Evolutionary conservation across 2,329 filamentous ascomycete genomes (phyloP).

Genomic region (Fusarium subtropicale): DNA sequence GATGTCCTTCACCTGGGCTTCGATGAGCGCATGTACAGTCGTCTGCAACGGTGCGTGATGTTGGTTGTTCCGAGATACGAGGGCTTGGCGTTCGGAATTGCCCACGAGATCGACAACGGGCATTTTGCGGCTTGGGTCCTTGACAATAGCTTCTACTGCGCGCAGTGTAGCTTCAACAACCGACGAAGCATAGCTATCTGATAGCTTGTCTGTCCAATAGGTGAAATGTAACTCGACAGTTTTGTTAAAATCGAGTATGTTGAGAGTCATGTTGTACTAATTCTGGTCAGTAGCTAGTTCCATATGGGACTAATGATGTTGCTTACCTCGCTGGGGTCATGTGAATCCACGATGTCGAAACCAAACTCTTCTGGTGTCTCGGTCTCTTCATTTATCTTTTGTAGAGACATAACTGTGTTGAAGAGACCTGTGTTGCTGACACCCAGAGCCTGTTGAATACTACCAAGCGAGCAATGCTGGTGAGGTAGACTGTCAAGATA

Average conservation of each 20-base stretch:
- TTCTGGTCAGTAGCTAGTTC: no score
- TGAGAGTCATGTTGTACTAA: neutral
- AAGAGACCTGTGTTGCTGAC: neutral
- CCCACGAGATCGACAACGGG: neutral
- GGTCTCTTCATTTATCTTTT: neutral
- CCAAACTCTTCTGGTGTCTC: neutral
- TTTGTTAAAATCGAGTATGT: neutral
- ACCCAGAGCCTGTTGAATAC: neutral
- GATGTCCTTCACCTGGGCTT: neutral
- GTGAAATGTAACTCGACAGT: neutral
- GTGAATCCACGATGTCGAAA: neutral
- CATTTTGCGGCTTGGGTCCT: neutral
- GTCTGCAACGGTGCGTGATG: neutral
- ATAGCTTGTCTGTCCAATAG: conserved; percentile 1
- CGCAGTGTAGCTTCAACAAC: neutral
- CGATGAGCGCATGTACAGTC: neutral
- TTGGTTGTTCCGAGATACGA: neutral
- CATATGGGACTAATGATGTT: no score
- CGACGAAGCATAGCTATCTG: neutral
- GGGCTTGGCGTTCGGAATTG: neutral
- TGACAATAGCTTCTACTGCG: neutral
- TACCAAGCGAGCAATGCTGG: neutral
- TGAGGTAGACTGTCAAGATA: neutral
- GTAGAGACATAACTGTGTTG: neutral
- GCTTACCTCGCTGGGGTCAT: neutral